Evolutionary conservation across 768 basidiomycete genomes (phyloP), one percentile per base, ranked within the genome.

Genomic region (Tulasnella sp.): DNA sequence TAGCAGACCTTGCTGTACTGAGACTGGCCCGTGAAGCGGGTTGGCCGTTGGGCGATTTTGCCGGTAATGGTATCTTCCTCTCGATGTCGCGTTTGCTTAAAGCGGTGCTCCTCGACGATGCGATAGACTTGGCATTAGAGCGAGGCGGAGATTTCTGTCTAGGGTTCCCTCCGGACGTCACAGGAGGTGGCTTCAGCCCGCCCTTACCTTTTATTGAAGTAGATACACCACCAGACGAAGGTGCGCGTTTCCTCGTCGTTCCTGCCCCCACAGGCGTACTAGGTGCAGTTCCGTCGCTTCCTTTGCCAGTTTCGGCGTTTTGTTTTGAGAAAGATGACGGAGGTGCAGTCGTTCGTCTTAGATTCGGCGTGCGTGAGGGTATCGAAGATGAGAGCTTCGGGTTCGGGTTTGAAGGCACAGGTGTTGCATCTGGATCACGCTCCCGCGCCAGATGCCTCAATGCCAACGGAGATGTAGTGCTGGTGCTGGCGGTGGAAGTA

Each of bases 341-440:
- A 19, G 42, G 26, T 8, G 24, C 42, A 19, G 58, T 54, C 7
- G 24, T 43, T n/a, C 38, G 24, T 21, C 58, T 27, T 58, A 50
- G 29, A n/a, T 26, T 51, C 24, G 24, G 38, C 5, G 58, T 32
- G 3, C 26, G 47, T 1, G 56, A 47, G 17, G 56, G 56, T 17
- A 58, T 58, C 3, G 56, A 47, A 24, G 44, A 48, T 4, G 56
- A 48, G 2, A 58, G 56, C 34, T 50, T 47, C 10, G 17, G 27
- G 27, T 60, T 51, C 23, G 58, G 58, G 21, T 60, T 60, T 3
- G 58, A 51, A 1, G 58, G 58, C 17, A 60, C 42, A 15, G 58
- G 58, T 3, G 58, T 60, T 29, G 58, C 58, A 34, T 60, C 51
- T 17, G 58, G 58, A 24, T 50, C 51, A 51, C 58, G 48, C 15